Base-by-base conservation (phyloP, 257 asterid genomes). In the Nicotiana knightiana region DNA sequence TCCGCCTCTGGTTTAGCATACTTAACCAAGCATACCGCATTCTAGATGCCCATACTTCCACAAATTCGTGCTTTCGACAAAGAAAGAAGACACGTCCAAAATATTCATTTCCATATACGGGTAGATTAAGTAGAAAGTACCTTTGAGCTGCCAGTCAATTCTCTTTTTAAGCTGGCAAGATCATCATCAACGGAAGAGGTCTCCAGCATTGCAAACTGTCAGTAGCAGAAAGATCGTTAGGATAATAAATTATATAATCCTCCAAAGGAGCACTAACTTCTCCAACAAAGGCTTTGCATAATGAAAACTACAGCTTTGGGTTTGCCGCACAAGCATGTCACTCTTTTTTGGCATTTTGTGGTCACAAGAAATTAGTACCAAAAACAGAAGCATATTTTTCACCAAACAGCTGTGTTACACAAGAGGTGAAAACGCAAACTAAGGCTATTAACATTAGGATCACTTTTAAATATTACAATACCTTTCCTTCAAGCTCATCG, bases 401-500 rank as follows among this genome's bases (percentile, higher is more conserved):
- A 39, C 33, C 33, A n/a, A 39, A n/a, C n/a, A 39, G 9, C 15
- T 39, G 21, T n/a, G 57, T 39, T n/a, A 4, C 51, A 13, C 17
- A 32, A 30, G 17, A 66, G 51, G n/a, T 12, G 37, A 46, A 43
- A 21, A 21, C 0, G 70, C 37, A 71, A 71, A 12, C 33, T 71
- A 11, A 12, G 35, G 18, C n/a, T 21, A 43, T 48, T 70, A 39
- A 43, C 58, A 43, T 71, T 37, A 18, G 32, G 78, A 46, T 43
- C 59, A 71, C 78, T 43, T 71, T 46, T 55, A 15, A 21, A 10
- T 71, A 43, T 46, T 13, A 24, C 61, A 43, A 71, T 24, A 96
- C 99, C 99, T 94, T 89, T 86, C 97, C 98, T 82, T 94, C 99
- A 84, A 96, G 98, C 86, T 96, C 99, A 83, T 96, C 99, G 81